Conservation (phyloP, 352 stramenopile genomes). For the Albugo laibachii region DNA sequence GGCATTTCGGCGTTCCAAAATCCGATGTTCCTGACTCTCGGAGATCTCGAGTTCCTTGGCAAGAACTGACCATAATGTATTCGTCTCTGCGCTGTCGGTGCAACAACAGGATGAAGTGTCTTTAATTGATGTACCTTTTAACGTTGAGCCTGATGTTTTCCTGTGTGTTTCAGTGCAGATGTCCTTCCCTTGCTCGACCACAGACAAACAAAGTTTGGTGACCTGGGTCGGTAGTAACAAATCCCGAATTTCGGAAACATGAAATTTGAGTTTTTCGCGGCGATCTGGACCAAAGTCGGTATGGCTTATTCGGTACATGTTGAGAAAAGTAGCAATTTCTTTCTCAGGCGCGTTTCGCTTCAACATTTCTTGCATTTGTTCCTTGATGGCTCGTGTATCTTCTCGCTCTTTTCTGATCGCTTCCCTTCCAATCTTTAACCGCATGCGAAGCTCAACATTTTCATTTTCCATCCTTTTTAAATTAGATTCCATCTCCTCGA, state of each 20-base stretch:
- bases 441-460: conserved; percentile 66
- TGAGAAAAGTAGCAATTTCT: conserved; percentile 54
- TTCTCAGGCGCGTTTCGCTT: conserved; percentile 41
- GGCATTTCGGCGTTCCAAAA: conserved; percentile 29
- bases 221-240: conserved; percentile 56
- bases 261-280: conserved; percentile 50
- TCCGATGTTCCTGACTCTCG: conserved; percentile 38
- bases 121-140: neutral
- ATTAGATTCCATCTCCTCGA: conserved; percentile 42
- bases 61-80: conserved; percentile 53
- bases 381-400: conserved; percentile 60
- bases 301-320: conserved; percentile 72
- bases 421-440: conserved; percentile 63
- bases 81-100: conserved; percentile 15
- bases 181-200: conserved; percentile 41
- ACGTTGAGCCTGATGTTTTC: conserved; percentile 11
- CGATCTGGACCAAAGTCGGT: conserved; percentile 59
- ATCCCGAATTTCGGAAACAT: conserved; percentile 44
- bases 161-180: conserved; percentile 34
- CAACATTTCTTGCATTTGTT: conserved; percentile 62
- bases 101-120: too few relatives aligned
- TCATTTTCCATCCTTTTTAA: conserved; percentile 44
- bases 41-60: conserved; percentile 48
- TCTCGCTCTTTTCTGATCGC: conserved; percentile 45
- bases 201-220: conserved; percentile 60